These are phyloP conservation scores for Candida verbasci DNA, from an alignment of 805 yeast genomes.

Conservation along the genomic window DNA sequence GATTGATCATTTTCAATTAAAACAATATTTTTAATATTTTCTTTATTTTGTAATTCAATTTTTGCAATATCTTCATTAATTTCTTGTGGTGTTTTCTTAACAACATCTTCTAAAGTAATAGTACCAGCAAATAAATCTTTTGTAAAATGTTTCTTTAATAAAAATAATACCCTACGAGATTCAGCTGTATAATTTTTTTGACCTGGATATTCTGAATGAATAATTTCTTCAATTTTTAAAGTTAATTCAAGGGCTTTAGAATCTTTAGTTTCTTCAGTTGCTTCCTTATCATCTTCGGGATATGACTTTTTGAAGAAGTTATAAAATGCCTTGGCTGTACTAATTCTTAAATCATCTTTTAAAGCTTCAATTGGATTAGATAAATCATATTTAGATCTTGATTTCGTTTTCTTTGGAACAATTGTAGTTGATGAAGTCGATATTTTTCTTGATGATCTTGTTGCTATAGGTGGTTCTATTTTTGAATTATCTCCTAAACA, in stretches of 20 bases:
- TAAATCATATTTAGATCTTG: constrained; percentile 4
- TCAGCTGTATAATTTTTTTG: constrained; percentile 58
- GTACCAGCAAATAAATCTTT: constrained; percentile 51
- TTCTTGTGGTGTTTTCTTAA: constrained; percentile 65
- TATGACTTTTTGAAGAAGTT: constrained; percentile 40
- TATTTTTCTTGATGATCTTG: not conserved
- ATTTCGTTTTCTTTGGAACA: not conserved
- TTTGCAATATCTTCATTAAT: constrained; percentile 71
- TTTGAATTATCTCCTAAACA: constrained; percentile 17
- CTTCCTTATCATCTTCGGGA: constrained; percentile 24
- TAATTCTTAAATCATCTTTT: constrained; percentile 37
- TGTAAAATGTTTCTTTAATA: constrained; percentile 40
- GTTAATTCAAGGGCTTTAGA: constrained; percentile 44
- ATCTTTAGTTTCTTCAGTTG: constrained; percentile 20
- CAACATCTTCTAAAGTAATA: constrained; percentile 55
- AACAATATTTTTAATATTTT: constrained; percentile 22
- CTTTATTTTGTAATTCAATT: constrained; percentile 15
- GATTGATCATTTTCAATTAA: constrained; percentile 48
- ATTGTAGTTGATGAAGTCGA: not conserved
- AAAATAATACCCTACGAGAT: constrained; percentile 62
- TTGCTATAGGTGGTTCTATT: not conserved
- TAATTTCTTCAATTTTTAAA: constrained; percentile 45
- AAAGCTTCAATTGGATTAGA: constrained; percentile 10
- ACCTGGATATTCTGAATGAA: constrained; percentile 35
- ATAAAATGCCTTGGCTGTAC: constrained; percentile 50